Percentiles rank a stretch among this genome's conserved stretches.
Evolutionary conservation across 139 green algal genomes (phyloP).

Genomic region (Picochlorum sp.): DNA sequence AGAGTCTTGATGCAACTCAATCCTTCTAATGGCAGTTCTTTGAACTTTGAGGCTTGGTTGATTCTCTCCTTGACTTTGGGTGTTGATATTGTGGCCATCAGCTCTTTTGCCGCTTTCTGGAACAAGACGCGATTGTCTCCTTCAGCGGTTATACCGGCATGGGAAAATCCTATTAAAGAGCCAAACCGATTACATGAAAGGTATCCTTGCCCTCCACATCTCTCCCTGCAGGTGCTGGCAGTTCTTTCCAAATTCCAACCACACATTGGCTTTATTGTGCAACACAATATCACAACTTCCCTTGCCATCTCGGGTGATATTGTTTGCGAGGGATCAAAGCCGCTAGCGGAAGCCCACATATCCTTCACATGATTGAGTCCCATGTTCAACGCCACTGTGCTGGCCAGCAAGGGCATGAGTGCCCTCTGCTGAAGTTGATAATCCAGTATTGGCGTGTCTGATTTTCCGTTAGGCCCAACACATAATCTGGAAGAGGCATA

Average conservation of each 20-base stretch:
- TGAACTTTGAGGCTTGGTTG: too few relatives aligned
- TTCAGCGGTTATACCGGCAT: slow-evolving; percentile 86
- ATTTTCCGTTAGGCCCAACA: slow-evolving; percentile 65
- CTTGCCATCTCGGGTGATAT: slow-evolving; percentile 28
- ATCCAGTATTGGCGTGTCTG: slow-evolving; percentile 77
- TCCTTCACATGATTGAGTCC: slow-evolving; percentile 67
- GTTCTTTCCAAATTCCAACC: slow-evolving; percentile 66
- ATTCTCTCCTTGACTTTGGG: slow-evolving; percentile 7
- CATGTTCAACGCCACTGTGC: slow-evolving; percentile 71
- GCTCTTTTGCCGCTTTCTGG: slow-evolving; percentile 63
- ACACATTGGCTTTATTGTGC: slow-evolving; percentile 88
- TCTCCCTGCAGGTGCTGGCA: slow-evolving; percentile 43
- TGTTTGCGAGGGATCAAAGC: slow-evolving; percentile 41
- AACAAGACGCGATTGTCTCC: slow-evolving; percentile 84
- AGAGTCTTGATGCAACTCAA: slow-evolving; percentile 27
- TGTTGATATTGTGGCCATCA: slow-evolving; percentile 9
- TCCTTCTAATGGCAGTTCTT: background rate
- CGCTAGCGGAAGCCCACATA: slow-evolving; percentile 55
- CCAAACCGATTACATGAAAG: slow-evolving; percentile 82
- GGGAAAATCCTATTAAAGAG: slow-evolving; percentile 72
- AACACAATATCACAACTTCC: slow-evolving; percentile 80
- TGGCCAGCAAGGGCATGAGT: slow-evolving; percentile 72
- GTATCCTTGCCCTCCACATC: slow-evolving; percentile 67
- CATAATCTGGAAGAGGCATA: slow-evolving; percentile 70
- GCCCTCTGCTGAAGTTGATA: slow-evolving; percentile 87